phyloP scores from a whole-genome alignment of 768 basidiomycete species.

The Serendipita indica region DNA sequence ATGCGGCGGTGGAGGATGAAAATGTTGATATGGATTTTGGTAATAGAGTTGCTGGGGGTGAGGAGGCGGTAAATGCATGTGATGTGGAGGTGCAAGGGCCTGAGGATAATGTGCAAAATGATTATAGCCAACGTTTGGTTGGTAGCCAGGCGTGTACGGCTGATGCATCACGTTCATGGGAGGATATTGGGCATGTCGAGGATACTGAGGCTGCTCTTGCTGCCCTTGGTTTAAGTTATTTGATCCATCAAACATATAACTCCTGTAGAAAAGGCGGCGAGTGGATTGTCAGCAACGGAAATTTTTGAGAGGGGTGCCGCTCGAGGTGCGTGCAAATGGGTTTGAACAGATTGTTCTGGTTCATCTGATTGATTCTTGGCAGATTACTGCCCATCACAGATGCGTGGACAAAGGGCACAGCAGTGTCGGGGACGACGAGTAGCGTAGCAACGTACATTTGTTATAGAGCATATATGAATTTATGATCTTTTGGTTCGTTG shows the following conservation, averaged over 20 bases:
- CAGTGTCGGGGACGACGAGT: too few species aligned
- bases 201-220: not conserved
- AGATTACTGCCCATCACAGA: too few species aligned
- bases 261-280: not conserved
- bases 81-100: not conserved
- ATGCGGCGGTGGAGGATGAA: not conserved
- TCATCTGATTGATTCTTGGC: too few species aligned
- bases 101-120: not conserved
- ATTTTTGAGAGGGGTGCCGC: too few species aligned
- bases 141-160: not conserved
- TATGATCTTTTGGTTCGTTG: too few species aligned
- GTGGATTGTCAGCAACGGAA: slow-evolving; percentile 2
- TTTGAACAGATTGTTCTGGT: too few species aligned
- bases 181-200: not conserved
- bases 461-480: too few species aligned
- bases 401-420: too few species aligned
- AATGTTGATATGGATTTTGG: not conserved
- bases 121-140: not conserved
- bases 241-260: not conserved
- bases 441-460: too few species aligned
- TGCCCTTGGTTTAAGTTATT: not conserved
- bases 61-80: not conserved
- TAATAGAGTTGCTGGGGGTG: not conserved
- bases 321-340: too few species aligned
- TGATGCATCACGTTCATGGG: not conserved